Evolutionary conservation across 352 stramenopile genomes (phyloP), one percentile per base, ranked within the genome.

Genomic region (Globisporangium perplexum): DNA sequence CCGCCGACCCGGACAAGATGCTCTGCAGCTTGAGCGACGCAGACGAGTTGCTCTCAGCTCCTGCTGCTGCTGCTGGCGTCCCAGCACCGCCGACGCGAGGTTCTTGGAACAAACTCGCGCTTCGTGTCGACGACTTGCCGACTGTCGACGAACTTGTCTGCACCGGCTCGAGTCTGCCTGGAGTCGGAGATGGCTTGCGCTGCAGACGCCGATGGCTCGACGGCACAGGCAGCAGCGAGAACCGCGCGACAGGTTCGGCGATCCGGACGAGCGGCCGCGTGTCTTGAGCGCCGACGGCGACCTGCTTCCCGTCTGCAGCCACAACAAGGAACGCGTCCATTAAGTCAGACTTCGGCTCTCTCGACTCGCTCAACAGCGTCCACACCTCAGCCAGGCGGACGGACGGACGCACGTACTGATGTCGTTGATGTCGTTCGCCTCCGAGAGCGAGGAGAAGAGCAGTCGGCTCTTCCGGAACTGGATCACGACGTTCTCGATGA

Each of bases 381-480:
- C 33, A 18, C 22, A 35, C 0, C 44, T 8, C 24, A n/a, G n/a
- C 11, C 42, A 2, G 36, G 23, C n/a, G 7, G 55, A 24, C 28
- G 8, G 2, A 36, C 18, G 15, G 30, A 31, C 33, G 11, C 44
- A 82, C 75, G 57, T 79, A 93, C 81, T 87, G 52, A 91, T 90
- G 63, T 88, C 82, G 72, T 78, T 88, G 57, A 89, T 90, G 53
- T 90, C 77, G 53, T 87, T 90, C 12, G 79, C 82, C 54, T 90
- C 78, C 0, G 80, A 91, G 8, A 95, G 55, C 44, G 81, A 91
- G 35, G 83, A 93, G 53, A 93, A 93, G n/a, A 95, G 69, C 30
- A 95, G 48, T 8, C 85, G 80, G 42, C 83, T 90, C 55, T 86
- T 92, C 24, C 84, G 75, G 47, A 93, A 95, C 71, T 93, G 85